These are phyloP conservation scores for Kwoniella shivajii DNA, from an alignment of 1,284 basidiomycete genomes.

Conservation along the genomic window DNA sequence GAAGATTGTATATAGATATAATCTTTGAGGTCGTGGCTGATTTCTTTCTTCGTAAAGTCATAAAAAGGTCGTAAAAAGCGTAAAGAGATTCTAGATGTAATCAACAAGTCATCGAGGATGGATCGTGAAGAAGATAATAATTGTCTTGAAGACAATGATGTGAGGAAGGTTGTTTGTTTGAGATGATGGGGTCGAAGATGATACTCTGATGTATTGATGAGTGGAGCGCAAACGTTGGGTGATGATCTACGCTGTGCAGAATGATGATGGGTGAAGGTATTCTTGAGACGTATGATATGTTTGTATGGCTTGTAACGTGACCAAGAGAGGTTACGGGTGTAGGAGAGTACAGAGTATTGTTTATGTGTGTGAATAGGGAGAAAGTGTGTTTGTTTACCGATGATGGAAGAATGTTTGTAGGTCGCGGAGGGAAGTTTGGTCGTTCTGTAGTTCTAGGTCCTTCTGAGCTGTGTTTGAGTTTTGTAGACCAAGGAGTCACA, in stretches of 20 bases:
- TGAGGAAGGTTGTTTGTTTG: neutral
- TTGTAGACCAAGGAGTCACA: neutral
- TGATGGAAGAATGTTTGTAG: too few species aligned
- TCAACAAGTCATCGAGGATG: neutral
- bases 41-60: constrained; percentile 12
- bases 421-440: too few species aligned
- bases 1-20: too few species aligned
- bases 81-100: neutral
- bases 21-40: constrained; percentile 8
- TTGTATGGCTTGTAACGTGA: too few species aligned
- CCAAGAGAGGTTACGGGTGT: too few species aligned
- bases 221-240: constrained; percentile 21
- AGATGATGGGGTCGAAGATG: neutral
- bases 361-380: too few species aligned
- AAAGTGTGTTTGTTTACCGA: too few species aligned
- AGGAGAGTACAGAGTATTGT: too few species aligned
- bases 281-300: neutral
- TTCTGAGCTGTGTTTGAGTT: neutral
- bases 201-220: neutral
- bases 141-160: neutral
- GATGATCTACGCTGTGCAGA: constrained; percentile 23
- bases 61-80: constrained; percentile 10
- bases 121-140: neutral
- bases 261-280: neutral
- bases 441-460: too few species aligned